Evolutionary conservation across 2,329 filamentous ascomycete genomes (phyloP), one percentile per base, ranked within the genome.

Genomic region (Pyrenophora seminiperda): DNA sequence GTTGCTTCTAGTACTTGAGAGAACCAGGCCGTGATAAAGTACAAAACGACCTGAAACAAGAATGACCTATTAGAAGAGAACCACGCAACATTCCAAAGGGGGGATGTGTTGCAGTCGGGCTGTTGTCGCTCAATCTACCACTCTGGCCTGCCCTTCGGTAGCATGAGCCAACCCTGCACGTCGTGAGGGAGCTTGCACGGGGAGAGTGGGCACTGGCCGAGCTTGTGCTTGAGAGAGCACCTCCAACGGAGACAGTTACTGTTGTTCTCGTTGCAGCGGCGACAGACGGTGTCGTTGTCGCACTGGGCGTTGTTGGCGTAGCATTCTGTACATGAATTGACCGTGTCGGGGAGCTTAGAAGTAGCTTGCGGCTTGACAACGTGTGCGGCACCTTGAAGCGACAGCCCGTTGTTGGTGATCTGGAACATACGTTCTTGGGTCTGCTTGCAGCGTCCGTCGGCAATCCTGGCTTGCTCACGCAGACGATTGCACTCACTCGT

Each of bases 251-350:
- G 44, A 36, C 69, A 72, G 5, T 31, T 45, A 7, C 52, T 33
- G 9, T 55, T 48, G 5, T 50, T 51, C 7, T 63, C 59, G 1
- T n/a, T 36, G 36, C 69, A 72, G 38, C 54, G 57, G 5, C 50
- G 54, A 51, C 69, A 72, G 14, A 19, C 49, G 5, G 51, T 45
- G 4, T 38, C 41, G 17, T 47, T 48, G 27, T 72, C 69, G 49
- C 69, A 72, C 1, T 41, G 17, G 2, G 57, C 5, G 17, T 65
- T 67, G 18, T 58, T 61, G 30, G 47, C 44, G 41, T 65, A 70
- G 50, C 69, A 72, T 24, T 70, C 63, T 1, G 58, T 54, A 47
- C 69, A 72, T 2, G 58, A 29, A 43, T 68, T 45, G 1, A 70
- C 62, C 1, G 41, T 41, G 7, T 34, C 41, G 1, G 65, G 61